Conservation (phyloP, 106 monocot species). For the Acanthochlamys bracteata region DNA sequence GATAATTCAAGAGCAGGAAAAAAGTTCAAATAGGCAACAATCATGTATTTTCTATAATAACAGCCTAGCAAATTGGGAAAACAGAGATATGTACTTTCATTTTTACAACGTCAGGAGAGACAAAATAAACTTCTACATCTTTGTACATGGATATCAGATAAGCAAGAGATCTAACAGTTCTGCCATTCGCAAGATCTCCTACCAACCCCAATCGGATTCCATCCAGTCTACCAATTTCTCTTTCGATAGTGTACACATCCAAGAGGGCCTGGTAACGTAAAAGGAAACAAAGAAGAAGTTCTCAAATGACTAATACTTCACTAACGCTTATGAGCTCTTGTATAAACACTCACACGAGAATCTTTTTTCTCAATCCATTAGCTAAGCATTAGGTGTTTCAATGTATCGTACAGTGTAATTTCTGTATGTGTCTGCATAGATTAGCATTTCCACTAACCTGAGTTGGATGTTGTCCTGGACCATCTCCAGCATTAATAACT, state of each 20-base stretch:
- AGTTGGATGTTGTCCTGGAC: constrained; percentile 97
- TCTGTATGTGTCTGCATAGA: too few relatives aligned
- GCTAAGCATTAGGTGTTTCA: too few relatives aligned
- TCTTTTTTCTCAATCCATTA: too few relatives aligned
- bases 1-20: too few relatives aligned
- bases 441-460: constrained; percentile 71
- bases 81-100: constrained; percentile 68
- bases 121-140: constrained; percentile 84
- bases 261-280: constrained; percentile 57
- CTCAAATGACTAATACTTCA: too few relatives aligned
- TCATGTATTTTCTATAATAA: neutral
- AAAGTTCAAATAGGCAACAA: neutral
- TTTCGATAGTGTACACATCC: constrained; percentile 94
- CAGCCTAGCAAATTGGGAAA: neutral
- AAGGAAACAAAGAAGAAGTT: neutral
- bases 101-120: constrained; percentile 93
- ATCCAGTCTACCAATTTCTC: constrained; percentile 88
- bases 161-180: constrained; percentile 90
- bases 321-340: too few relatives aligned
- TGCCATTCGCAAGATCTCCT: constrained; percentile 96
- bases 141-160: constrained; percentile 80
- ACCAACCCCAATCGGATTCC: constrained; percentile 84
- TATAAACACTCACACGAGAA: too few relatives aligned
- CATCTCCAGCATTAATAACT: constrained; percentile 97
- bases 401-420: too few relatives aligned